Evolutionary conservation across 2,329 filamentous ascomycete genomes (phyloP).

Genomic region (Cercospora nicotianae): DNA sequence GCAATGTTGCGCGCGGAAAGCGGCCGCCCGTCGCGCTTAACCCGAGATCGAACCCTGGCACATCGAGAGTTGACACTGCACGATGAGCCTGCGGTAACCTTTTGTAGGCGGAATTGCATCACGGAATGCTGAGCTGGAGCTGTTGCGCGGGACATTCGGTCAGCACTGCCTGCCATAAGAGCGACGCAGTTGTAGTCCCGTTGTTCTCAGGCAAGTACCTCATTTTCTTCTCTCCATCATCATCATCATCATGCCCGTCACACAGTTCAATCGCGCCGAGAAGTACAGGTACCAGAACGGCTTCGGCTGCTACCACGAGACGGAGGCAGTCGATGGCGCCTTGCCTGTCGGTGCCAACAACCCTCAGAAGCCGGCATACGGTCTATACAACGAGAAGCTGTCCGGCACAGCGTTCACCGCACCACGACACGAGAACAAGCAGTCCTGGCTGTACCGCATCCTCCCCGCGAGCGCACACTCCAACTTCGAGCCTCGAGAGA

Average conservation of each 20-base stretch:
- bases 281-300: constrained; percentile 77
- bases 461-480: constrained; percentile 60
- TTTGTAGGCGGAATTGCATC: constrained; percentile 8
- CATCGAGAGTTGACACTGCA: background rate
- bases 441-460: constrained; percentile 60
- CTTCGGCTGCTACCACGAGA: constrained; percentile 76
- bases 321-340: constrained; percentile 73
- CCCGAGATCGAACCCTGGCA: constrained; percentile 1
- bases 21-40: background rate
- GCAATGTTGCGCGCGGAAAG: background rate
- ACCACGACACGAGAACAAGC: constrained; percentile 57
- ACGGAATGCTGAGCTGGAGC: constrained; percentile 2
- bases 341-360: constrained; percentile 76
- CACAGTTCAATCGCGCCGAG: constrained; percentile 62
- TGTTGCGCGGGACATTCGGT: background rate
- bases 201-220: background rate
- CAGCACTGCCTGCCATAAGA: constrained; percentile 1
- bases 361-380: constrained; percentile 75
- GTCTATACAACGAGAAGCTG: constrained; percentile 75
- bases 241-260: constrained; percentile 58
- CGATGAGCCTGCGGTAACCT: constrained; percentile 9
- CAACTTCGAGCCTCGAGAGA: constrained; percentile 53
- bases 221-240: background rate
- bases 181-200: background rate
- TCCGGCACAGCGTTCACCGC: constrained; percentile 62